phyloP scores from a whole-genome alignment of 2,329 filamentous ascomycete species.

The Fusarium sp. region DNA sequence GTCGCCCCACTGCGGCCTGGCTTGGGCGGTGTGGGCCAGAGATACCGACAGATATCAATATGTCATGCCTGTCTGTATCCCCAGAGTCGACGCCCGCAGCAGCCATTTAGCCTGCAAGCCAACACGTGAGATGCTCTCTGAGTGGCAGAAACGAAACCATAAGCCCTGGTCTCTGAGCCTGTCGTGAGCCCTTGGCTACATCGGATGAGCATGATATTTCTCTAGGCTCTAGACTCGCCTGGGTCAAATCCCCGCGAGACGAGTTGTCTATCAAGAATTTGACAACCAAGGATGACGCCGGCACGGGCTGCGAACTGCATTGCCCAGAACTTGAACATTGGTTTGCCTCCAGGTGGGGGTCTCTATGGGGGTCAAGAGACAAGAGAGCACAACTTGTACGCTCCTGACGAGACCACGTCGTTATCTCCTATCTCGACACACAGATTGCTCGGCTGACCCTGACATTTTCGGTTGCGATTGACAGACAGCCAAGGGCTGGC shows the following conservation, averaged over 20 bases:
- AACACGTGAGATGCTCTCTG: conserved; percentile 24
- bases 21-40: conserved; percentile 38
- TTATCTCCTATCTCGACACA: conserved; percentile 25
- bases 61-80: conserved; percentile 38
- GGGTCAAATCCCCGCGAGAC: conserved; percentile 16
- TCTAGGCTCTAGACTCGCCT: conserved; percentile 11
- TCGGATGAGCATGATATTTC: conserved; percentile 10
- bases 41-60: conserved; percentile 46
- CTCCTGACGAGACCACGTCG: conserved; percentile 21
- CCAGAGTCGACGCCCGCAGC: conserved; percentile 39
- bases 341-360: conserved; percentile 33
- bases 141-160: conserved; percentile 17
- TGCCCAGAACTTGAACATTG: conserved; percentile 15
- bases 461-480: conserved; percentile 13
- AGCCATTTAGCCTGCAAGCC: conserved; percentile 31
- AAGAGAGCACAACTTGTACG: conserved; percentile 2
- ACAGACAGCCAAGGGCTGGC: conserved; percentile 5
- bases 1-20: conserved; percentile 31
- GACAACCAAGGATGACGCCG: conserved; percentile 10
- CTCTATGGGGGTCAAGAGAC: not conserved
- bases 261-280: conserved; percentile 1
- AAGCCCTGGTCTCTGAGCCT: conserved; percentile 5
- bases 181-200: conserved; percentile 17
- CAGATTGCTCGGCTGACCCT: conserved; percentile 22
- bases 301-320: not conserved